Base-by-base conservation (phyloP, 371 early-diverging fungal species). In the Mucor piriformis region DNA sequence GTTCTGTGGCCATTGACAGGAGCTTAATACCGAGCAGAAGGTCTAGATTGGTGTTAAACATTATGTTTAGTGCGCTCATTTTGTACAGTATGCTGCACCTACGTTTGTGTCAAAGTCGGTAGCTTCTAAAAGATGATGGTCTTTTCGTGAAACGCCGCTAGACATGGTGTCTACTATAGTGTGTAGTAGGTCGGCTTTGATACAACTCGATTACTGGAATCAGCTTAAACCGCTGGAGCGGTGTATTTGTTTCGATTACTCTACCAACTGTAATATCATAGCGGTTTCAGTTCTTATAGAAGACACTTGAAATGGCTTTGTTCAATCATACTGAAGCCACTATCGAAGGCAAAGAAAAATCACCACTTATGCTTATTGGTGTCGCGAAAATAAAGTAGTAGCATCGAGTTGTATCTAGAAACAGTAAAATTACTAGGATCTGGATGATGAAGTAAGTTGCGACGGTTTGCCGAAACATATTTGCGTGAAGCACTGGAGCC, bases 51-150 rank as follows among this genome's bases (percentile, higher is more conserved):
- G 27, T 58, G 23, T 58, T 58, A 43, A 58, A 50, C 59, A 18
- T 42, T 58, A 42, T 8, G 59, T 58, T 58, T 58, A 50, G 50
- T 58, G 42, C 50, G 50, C 51, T 58, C 50, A 42, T 50, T 42
- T 42, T 51, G 42, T 58, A 40, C 11, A 42, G 59, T 58, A 58
- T 42, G 59, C 51, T 44, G 29, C 42, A n/a, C 50, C 57, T 57
- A 38, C 50, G 51, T 43, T 50, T 58, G 57, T 48, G 32, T 50
- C 59, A 58, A 58, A 58, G 59, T 43, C 43, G 21, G 59, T 50
- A 58, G 59, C 24, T 58, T 48, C 20, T 58, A 50, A 43, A 50
- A 49, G 57, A 57, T 57, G 57, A 50, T 57, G 57, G 40, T 57
- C 50, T 57, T 49, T 57, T 57, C 29, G 27, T 50, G 46, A 57